Evolutionary conservation across 306 rosid species (phyloP).

Genomic region (Inga oerstediana): DNA sequence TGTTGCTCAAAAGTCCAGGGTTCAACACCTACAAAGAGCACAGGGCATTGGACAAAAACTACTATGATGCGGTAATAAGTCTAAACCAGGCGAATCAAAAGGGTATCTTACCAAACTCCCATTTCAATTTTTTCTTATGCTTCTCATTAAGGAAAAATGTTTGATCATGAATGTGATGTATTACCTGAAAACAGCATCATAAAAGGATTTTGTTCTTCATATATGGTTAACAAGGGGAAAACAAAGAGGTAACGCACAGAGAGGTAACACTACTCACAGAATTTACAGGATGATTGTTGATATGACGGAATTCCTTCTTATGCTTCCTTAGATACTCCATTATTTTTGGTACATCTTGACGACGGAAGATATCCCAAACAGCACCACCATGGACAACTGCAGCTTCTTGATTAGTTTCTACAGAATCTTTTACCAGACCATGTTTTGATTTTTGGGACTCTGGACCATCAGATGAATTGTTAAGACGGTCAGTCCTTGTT

Average conservation of each 20-base stretch:
- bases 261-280: conserved; percentile 54
- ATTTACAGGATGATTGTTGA: conserved; percentile 49
- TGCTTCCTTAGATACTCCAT: conserved; percentile 59
- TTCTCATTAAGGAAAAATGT: conserved; percentile 57
- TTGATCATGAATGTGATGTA: conserved; percentile 82
- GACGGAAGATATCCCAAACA: conserved; percentile 80
- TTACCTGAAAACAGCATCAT: conserved; percentile 51
- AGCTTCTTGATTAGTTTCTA: conserved; percentile 33
- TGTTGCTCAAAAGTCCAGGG: conserved; percentile 84
- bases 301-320: conserved; percentile 60
- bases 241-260: conserved; percentile 7
- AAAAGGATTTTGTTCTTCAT: conserved; percentile 21
- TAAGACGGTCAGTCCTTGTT: conserved; percentile 28
- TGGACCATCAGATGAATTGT: conserved; percentile 31
- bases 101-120: conserved; percentile 59
- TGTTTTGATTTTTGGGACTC: conserved; percentile 38
- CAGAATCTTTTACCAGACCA: conserved; percentile 31
- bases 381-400: conserved; percentile 55
- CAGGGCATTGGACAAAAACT: conserved; percentile 1
- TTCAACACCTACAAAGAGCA: conserved; percentile 53
- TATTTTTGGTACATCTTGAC: conserved; percentile 72
- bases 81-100: conserved; percentile 4
- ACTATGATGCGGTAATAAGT: background rate
- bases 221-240: conserved; percentile 8
- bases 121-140: conserved; percentile 66